Evolutionary conservation across 2,329 filamentous ascomycete genomes (phyloP), one percentile per base, ranked within the genome.

Genomic region (Dichotomopilus funicola): DNA sequence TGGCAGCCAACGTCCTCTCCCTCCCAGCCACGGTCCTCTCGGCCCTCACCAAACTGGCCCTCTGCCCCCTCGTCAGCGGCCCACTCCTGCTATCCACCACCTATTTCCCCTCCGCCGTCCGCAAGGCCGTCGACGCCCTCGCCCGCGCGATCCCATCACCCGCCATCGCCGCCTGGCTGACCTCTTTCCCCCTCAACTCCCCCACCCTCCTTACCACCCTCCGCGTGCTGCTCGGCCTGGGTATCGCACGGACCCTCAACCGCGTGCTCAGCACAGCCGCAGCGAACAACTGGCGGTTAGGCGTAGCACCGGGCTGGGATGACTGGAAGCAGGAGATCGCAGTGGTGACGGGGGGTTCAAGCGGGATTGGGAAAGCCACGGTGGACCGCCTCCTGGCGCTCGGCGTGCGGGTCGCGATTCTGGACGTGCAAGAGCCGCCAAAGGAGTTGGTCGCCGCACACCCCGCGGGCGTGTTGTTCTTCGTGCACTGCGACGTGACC

Each of bases 401-500:
- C 42, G 71, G 71, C 10, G 62, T 73, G 46, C 67, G 66, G 19
- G 70, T 73, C 42, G 70, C 70, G 13, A 66, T 71, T 7, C 56
- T 73, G 13, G 72, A 74, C 58, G 61, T 70, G 33, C 66, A 66
- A 53, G 64, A 67, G 10, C 61, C 68, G 10, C 70, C 70, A 19
- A 58, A 63, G 9, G 64, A 68, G 31, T 55, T 72, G 42, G 59
- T 67, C 44, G 61, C 62, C 69, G 6, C 54, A 19, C 54, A 43
- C 55, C 31, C 36, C 34, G 19, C 19, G 19, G 19, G 19, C 19
- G 19, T 27, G 2, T 27, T 27, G 19, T 27, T 27, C 6, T 73
- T 68, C 61, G 71, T 66, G 64, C 67, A 69, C 56, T 78, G 75
- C 66, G 76, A 80, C 60, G 73, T 79, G 56, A 76, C 76, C 1